phyloP scores from a whole-genome alignment of 148 eudicot species.

The Rhododendron vialii region DNA sequence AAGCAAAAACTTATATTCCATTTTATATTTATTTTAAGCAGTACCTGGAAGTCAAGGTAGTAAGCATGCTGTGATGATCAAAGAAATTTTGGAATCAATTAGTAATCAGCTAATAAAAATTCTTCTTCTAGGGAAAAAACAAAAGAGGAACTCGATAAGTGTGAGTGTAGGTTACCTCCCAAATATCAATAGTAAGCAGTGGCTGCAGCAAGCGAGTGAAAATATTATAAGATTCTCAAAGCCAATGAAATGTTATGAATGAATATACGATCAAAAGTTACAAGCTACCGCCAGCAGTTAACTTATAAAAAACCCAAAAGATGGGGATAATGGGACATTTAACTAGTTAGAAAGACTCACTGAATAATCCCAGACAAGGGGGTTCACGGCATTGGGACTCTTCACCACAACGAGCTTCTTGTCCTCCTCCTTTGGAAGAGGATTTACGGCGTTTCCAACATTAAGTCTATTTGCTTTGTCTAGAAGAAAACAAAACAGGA shows the following conservation, averaged over 20 bases:
- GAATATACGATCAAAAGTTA: not conserved
- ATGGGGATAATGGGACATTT: not conserved
- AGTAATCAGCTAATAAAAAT: slow-evolving; percentile 5
- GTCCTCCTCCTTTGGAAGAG: slow-evolving; percentile 75
- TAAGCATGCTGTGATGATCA: slow-evolving; percentile 72
- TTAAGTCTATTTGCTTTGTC: slow-evolving; percentile 70
- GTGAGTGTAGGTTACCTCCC: slow-evolving; percentile 61
- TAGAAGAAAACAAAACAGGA: slow-evolving; percentile 17
- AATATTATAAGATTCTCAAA: slow-evolving; percentile 6
- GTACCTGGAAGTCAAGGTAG: slow-evolving; percentile 90
- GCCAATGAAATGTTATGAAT: not conserved
- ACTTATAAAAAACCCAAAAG: not conserved
- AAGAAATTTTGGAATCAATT: slow-evolving; percentile 8
- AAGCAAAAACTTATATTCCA: not conserved
- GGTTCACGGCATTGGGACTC: slow-evolving; percentile 93
- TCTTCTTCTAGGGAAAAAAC: not conserved
- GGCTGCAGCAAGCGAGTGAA: slow-evolving; percentile 60
- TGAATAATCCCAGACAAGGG: slow-evolving; percentile 80
- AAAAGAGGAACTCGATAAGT: not conserved
- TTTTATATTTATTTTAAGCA: not conserved
- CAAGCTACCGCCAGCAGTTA: not conserved
- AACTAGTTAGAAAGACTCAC: slow-evolving; percentile 41
- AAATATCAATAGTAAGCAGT: slow-evolving; percentile 84
- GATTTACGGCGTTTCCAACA: slow-evolving; percentile 73
- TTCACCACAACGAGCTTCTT: slow-evolving; percentile 85